Conservation (phyloP, 768 basidiomycete genomes). For the Naganishia vaughanmartiniae region DNA sequence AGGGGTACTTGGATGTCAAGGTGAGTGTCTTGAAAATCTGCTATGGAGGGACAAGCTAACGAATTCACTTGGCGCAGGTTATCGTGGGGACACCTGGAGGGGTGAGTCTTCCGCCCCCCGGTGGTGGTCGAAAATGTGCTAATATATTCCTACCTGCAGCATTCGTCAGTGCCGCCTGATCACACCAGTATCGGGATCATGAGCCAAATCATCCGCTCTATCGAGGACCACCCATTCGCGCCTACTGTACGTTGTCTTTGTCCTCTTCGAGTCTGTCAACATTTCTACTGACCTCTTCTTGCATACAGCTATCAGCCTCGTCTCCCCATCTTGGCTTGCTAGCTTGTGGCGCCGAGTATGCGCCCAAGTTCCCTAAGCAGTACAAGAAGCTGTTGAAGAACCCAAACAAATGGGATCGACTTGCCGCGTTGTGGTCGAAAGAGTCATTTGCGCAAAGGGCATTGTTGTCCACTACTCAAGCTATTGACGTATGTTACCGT, state of each 20-base stretch:
- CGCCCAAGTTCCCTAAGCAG: constrained; percentile 60
- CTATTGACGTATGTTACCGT: constrained; percentile 60
- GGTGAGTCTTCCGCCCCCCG: not conserved
- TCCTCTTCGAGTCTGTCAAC: not conserved
- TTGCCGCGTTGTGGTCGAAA: constrained; percentile 55
- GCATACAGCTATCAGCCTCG: constrained; percentile 36
- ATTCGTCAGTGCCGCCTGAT: constrained; percentile 75
- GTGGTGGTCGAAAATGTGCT: too few relatives aligned
- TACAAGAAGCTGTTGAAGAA: constrained; percentile 53
- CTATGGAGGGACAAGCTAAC: constrained; percentile 25
- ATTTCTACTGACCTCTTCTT: not conserved
- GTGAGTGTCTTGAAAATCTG: not conserved
- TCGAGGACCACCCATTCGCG: constrained; percentile 64
- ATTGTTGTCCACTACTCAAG: constrained; percentile 57
- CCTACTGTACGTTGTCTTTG: constrained; percentile 33
- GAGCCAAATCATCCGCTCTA: constrained; percentile 64
- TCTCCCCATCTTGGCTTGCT: constrained; percentile 53
- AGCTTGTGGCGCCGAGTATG: constrained; percentile 67
- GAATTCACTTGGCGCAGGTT: constrained; percentile 32
- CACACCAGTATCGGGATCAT: constrained; percentile 84
- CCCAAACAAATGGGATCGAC: constrained; percentile 47
- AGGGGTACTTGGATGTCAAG: constrained; percentile 43
- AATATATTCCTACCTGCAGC: constrained; percentile 43
- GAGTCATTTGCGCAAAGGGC: constrained; percentile 44
- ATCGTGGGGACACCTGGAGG: constrained; percentile 11